Percentiles rank a stretch among this genome's conserved stretches.
phyloP scores from a whole-genome alignment of 2,329 filamentous ascomycete species.

The Byssochlamys sp. region DNA sequence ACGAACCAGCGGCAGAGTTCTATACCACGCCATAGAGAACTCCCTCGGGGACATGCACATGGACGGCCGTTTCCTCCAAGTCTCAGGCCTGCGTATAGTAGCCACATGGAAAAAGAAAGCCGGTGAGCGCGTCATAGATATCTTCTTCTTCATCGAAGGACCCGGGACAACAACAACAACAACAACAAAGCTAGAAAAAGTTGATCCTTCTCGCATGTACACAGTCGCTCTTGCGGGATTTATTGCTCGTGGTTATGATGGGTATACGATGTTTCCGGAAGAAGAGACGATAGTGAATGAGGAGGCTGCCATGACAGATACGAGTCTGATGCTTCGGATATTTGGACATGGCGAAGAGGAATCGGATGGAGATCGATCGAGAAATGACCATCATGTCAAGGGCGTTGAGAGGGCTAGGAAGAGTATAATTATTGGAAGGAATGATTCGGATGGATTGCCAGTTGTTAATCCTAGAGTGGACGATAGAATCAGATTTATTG shows the following conservation, averaged over 20 bases:
- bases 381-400: background rate
- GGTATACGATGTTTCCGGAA: constrained; percentile 12
- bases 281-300: constrained; percentile 11
- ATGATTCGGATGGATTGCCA: constrained; percentile 5
- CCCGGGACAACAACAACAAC: background rate
- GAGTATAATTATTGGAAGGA: constrained; percentile 2
- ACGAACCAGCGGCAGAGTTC: constrained; percentile 6
- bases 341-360: constrained; percentile 2
- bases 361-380: background rate
- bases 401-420: constrained; percentile 5
- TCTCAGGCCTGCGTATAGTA: constrained; percentile 10
- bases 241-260: constrained; percentile 15
- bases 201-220: constrained; percentile 4
- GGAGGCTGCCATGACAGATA: constrained; percentile 17
- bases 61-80: constrained; percentile 17
- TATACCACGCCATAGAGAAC: constrained; percentile 13
- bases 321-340: constrained; percentile 11
- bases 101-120: constrained; percentile 10
- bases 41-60: constrained; percentile 17
- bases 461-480: constrained; percentile 7
- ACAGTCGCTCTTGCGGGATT: constrained; percentile 9
- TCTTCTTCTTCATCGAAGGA: background rate
- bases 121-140: background rate
- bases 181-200: constrained; percentile 1
- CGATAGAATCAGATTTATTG: constrained; percentile 6